Conservation (phyloP, 2,329 filamentous ascomycete species). For the Didymella glomerata region DNA sequence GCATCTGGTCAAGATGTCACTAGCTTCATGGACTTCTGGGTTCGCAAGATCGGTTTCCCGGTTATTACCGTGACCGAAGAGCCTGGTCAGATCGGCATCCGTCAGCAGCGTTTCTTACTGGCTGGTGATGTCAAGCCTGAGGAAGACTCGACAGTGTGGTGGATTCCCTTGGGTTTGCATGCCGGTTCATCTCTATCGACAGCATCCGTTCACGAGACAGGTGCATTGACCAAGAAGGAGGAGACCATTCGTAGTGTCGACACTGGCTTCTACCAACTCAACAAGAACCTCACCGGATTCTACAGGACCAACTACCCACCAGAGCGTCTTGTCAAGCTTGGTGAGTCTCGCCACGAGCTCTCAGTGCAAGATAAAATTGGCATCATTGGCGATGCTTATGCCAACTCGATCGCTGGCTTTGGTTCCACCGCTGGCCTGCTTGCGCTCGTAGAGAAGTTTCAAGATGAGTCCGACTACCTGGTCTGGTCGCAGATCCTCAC, state of each 20-base stretch:
- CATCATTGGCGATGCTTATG: conserved; percentile 86
- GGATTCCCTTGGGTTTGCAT: conserved; percentile 88
- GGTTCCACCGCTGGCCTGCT: conserved; percentile 82
- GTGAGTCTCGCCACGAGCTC: conserved; percentile 76
- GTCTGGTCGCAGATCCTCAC: conserved; percentile 89
- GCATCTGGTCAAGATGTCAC: conserved; percentile 88
- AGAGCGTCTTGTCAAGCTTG: conserved; percentile 80
- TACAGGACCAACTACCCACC: conserved; percentile 94
- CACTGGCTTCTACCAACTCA: conserved; percentile 90
- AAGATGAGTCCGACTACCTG: conserved; percentile 80
- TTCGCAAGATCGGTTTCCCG: conserved; percentile 93
- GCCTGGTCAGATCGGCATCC: conserved; percentile 79
- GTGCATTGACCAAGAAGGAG: conserved; percentile 77
- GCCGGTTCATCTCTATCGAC: conserved; percentile 68
- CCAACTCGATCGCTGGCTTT: conserved; percentile 86
- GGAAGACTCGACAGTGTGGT: conserved; percentile 93
- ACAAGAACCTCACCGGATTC: conserved; percentile 86
- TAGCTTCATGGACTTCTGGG: conserved; percentile 92
- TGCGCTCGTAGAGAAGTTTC: conserved; percentile 84
- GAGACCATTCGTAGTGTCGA: conserved; percentile 79
- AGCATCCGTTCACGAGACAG: conserved; percentile 67
- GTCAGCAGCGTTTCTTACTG: conserved; percentile 88
- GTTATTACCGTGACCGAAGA: conserved; percentile 87
- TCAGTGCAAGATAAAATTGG: conserved; percentile 91
- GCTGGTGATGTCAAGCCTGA: conserved; percentile 90